Evolutionary conservation across 1,284 basidiomycete genomes (phyloP), one percentile per base, ranked within the genome.

Genomic region (Ustilago crameri): DNA sequence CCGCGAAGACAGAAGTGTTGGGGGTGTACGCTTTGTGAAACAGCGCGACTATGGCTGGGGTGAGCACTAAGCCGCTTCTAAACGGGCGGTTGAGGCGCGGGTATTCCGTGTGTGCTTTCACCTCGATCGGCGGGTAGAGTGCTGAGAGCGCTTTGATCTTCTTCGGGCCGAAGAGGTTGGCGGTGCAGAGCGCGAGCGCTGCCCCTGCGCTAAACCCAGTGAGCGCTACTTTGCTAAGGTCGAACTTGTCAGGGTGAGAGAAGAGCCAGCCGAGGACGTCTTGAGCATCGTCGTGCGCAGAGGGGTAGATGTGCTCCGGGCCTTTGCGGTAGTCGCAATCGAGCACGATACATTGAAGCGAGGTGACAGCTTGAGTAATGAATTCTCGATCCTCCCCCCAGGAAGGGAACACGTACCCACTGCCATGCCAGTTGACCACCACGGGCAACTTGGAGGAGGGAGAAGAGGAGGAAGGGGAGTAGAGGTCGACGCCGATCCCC

Each of bases 241-340:
- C 67, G 37, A 67, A 79, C 5, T 62, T 51, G 14, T 72, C 20
- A 15, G 60, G 32, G 23, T 75, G 72, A n/a, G 62, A 43, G 18
- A 72, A 50, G 3, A 72, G 59, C 74, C 74, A 78, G 2, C n/a
- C 26, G 3, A 74, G 53, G 9, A 54, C 70, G 24, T 80, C 76
- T 20, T 76, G 64, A 12, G 61, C 63, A 48, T 80, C 76, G 9
- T 74, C 52, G 38, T 61, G 51, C 32, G 56, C 67, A 14, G 63
- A 60, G 0, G 80, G 80, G 38, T 64, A 79, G 15, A 75, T 57
- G 32, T 75, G 47, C 51, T 79, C 78, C 20, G 80, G 80, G 9
- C 70, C 73, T 50, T 81, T 81, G 35, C 80, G 78, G 44, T 81
- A 81, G 47, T 79, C 77, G 41, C 50, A 63, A 26, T 69, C 66